Conservation (phyloP, 768 basidiomycete species). For the Myochromella boudieri region DNA sequence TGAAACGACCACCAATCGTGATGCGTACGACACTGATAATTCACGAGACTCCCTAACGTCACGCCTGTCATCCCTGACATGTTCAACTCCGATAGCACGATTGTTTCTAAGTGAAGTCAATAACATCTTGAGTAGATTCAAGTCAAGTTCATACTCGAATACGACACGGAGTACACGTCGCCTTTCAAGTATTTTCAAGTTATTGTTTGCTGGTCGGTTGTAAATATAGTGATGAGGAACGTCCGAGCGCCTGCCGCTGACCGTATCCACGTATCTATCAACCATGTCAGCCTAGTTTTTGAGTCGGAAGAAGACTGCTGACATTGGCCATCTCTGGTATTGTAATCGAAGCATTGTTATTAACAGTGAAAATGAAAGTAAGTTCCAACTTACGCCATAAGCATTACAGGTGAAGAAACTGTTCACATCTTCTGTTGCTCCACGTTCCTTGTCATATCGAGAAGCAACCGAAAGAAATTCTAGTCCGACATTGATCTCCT, state of each 20-base stretch:
- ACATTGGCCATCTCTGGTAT: conserved; percentile 56
- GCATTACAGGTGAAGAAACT: conserved; percentile 40
- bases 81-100: conserved; percentile 53
- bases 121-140: too few species aligned
- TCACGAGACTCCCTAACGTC: conserved; percentile 22
- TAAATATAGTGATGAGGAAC: conserved; percentile 53
- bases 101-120: conserved; percentile 26
- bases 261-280: conserved; percentile 51
- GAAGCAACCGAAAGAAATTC: conserved; percentile 48
- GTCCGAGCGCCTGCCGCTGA: conserved; percentile 58
- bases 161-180: conserved; percentile 47
- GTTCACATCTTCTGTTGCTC: conserved; percentile 45
- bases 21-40: conserved; percentile 30
- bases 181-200: conserved; percentile 38
- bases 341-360: background rate
- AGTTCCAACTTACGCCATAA: conserved; percentile 56
- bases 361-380: too few species aligned
- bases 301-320: conserved; percentile 9
- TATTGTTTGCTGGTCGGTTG: conserved; percentile 41
- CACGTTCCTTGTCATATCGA: conserved; percentile 48
- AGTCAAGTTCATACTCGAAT: conserved; percentile 50
- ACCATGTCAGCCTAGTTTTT: background rate
- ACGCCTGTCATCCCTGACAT: conserved; percentile 34
- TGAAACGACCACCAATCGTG: conserved; percentile 48
- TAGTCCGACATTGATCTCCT: conserved; percentile 37